Evolutionary conservation across 305 asterid species (phyloP).

Genomic region (Solanum aculeatissimum): DNA sequence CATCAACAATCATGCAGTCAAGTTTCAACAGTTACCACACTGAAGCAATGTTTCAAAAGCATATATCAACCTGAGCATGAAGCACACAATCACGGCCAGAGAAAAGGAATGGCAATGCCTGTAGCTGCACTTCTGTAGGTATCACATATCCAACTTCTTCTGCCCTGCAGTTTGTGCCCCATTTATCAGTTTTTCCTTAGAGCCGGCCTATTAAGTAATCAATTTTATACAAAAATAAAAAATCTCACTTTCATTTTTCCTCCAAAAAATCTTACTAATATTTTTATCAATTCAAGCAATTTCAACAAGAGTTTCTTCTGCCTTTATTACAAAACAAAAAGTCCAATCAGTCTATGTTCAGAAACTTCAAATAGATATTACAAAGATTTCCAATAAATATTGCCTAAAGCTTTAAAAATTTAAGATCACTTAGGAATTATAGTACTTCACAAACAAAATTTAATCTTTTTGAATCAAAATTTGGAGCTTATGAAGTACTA

Average conservation of each 20-base stretch:
- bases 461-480: not conserved
- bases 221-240: not conserved
- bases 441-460: not conserved
- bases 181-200: not conserved
- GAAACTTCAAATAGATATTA: not conserved
- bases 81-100: constrained; percentile 78
- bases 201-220: not conserved
- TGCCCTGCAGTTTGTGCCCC: constrained; percentile 41
- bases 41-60: not conserved
- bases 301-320: not conserved
- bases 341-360: not conserved
- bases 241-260: not conserved
- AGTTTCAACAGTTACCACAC: not conserved
- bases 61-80: constrained; percentile 76
- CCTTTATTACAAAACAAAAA: not conserved
- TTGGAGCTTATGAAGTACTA: not conserved
- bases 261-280: not conserved
- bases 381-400: not conserved
- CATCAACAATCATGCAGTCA: not conserved
- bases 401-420: not conserved
- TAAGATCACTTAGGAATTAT: not conserved
- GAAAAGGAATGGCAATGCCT: constrained; percentile 65
- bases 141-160: constrained; percentile 66
- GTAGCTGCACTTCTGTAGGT: constrained; percentile 69
- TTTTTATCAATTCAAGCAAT: not conserved